phyloP scores from a whole-genome alignment of 331 rosid species.

The Acacia pycnantha region DNA sequence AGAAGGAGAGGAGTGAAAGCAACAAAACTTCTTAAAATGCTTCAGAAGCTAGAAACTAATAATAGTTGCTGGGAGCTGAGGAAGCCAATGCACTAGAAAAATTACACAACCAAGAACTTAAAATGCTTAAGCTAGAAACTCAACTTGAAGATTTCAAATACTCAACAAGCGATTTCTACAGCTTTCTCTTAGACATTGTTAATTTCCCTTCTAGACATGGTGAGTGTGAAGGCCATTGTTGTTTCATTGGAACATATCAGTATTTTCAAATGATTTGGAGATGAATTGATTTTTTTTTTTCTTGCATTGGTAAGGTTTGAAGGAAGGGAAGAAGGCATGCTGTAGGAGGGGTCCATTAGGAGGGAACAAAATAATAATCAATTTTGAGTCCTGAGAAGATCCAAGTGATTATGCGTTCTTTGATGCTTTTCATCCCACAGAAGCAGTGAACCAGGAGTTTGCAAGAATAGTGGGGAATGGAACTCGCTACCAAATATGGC shows the following conservation, averaged over 20 bases:
- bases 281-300: neutral
- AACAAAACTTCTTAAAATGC: no score
- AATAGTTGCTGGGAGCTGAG: slow-evolving; percentile 4
- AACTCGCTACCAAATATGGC: neutral
- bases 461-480: slow-evolving; percentile 26
- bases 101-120: slow-evolving; percentile 29
- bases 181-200: neutral
- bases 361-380: neutral
- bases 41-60: no score
- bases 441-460: slow-evolving; percentile 9
- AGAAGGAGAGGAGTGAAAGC: no score
- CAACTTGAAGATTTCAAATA: slow-evolving; percentile 33
- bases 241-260: no score
- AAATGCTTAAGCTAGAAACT: slow-evolving; percentile 20
- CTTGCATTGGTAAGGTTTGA: slow-evolving; percentile 32
- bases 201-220: slow-evolving; percentile 35
- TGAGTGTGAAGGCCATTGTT: neutral
- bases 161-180: slow-evolving; percentile 9
- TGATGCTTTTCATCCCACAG: no score
- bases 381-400: no score
- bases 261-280: neutral
- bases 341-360: slow-evolving; percentile 31
- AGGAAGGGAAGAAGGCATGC: slow-evolving; percentile 36
- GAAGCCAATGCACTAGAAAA: slow-evolving; percentile 10
- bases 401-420: no score